A percentile compares a stretch with the other conserved stretches of the same genome.
Conservation (phyloP, 345 rosid species). For the Euphorbia tirucalli region DNA sequence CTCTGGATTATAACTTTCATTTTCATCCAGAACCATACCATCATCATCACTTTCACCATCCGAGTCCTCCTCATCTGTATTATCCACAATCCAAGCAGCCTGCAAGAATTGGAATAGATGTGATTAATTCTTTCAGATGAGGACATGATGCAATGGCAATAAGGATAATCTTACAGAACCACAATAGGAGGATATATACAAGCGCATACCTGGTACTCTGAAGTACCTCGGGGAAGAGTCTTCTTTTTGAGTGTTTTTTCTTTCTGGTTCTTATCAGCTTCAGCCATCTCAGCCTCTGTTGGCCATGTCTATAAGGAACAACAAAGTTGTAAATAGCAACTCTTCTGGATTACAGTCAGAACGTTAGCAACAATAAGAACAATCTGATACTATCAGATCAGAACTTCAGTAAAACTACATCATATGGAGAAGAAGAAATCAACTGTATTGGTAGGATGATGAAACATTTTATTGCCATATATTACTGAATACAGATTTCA, state of each 20-base stretch:
- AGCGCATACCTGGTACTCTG: slow-evolving; percentile 77
- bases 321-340: slow-evolving; percentile 3
- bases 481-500: background rate
- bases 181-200: background rate
- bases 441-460: slow-evolving; percentile 1
- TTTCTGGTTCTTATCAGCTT: slow-evolving; percentile 64
- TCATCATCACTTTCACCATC: slow-evolving; percentile 47
- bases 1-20: slow-evolving; percentile 38
- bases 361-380: background rate
- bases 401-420: background rate
- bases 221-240: slow-evolving; percentile 77
- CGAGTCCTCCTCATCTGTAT: slow-evolving; percentile 61
- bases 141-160: background rate
- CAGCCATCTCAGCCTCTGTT: slow-evolving; percentile 88
- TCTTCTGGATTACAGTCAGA: background rate
- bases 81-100: slow-evolving; percentile 98
- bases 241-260: slow-evolving; percentile 56
- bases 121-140: slow-evolving; percentile 3
- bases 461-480: background rate
- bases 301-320: slow-evolving; percentile 80
- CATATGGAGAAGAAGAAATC: background rate
- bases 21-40: slow-evolving; percentile 78
- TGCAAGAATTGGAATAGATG: slow-evolving; percentile 25
- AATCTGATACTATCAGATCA: background rate
- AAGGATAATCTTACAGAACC: background rate